These are phyloP conservation scores for Asterella californica DNA, from an alignment of 225 moss, liverwort and hornwort genomes.

Conservation along the genomic window DNA sequence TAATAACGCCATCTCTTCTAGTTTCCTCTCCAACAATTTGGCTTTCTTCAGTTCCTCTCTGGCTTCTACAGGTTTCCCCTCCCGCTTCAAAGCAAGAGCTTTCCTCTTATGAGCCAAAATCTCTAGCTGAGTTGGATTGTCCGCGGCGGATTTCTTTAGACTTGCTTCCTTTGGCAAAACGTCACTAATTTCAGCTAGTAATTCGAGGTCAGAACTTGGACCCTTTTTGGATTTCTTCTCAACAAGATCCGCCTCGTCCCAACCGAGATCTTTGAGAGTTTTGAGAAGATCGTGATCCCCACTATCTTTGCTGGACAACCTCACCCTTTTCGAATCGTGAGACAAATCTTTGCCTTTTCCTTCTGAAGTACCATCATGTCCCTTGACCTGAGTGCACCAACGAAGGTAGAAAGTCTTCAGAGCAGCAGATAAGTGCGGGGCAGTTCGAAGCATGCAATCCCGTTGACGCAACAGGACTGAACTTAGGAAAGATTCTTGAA, in stretches of 20 bases:
- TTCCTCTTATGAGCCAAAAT: constrained; percentile 75
- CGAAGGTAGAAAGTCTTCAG: neutral
- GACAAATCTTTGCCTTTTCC: constrained; percentile 51
- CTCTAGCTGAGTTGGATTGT: constrained; percentile 56
- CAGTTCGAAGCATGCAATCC: neutral
- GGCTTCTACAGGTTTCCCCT: constrained; percentile 84
- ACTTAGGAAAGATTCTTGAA: neutral
- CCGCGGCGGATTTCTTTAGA: constrained; percentile 40
- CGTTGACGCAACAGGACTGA: neutral
- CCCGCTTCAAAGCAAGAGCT: constrained; percentile 84
- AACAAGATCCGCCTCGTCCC: constrained; percentile 85
- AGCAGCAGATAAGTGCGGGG: neutral
- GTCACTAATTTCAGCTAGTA: constrained; percentile 80
- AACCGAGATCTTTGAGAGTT: constrained; percentile 84
- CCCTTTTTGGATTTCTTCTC: constrained; percentile 66
- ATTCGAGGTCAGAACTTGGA: constrained; percentile 64
- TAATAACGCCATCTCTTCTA: constrained; percentile 79
- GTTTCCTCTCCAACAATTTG: constrained; percentile 77
- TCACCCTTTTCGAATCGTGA: constrained; percentile 45
- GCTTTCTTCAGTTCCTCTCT: constrained; percentile 96
- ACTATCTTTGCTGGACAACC: constrained; percentile 35
- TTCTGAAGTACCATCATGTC: constrained; percentile 11
- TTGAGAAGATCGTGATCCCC: constrained; percentile 62
- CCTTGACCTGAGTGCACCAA: constrained; percentile 22
- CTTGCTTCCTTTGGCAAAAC: constrained; percentile 45